Conservation (phyloP, 257 asterid species). For the Solanum stenotomum region DNA sequence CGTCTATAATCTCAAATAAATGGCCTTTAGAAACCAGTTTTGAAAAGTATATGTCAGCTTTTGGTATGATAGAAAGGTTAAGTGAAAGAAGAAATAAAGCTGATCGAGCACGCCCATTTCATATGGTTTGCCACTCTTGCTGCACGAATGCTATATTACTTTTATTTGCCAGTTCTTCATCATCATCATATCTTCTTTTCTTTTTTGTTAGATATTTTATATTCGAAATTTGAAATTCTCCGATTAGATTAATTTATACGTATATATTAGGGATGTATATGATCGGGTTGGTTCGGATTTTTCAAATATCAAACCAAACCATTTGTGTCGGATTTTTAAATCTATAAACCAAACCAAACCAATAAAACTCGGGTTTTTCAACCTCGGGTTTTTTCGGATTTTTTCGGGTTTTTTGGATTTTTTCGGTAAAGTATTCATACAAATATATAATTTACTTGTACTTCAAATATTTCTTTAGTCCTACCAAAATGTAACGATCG, state of each 20-base stretch:
- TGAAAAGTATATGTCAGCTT: neutral
- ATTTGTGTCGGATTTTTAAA: no score
- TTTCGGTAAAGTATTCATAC: no score
- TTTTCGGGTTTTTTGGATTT: no score
- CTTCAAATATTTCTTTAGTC: no score
- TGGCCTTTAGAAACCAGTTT: neutral
- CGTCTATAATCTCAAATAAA: neutral
- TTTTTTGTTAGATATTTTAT: neutral
- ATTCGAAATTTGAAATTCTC: neutral
- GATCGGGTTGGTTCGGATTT: no score
- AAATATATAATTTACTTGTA: no score
- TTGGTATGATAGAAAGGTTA: neutral
- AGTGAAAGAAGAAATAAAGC: neutral
- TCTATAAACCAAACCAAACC: no score
- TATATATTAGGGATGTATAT: no score
- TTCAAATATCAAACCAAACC: no score
- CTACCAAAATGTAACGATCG: no score
- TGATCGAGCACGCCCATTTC: neutral
- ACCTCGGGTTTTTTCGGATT: no score
- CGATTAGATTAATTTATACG: neutral
- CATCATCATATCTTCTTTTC: neutral
- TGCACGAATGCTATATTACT: neutral
- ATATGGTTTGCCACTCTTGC: constrained; percentile 10
- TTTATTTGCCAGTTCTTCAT: neutral
- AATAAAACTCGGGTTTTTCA: no score